These are phyloP conservation scores for Globisporangium ultimum DNA, from an alignment of 352 stramenopile species.

Conservation along the genomic window DNA sequence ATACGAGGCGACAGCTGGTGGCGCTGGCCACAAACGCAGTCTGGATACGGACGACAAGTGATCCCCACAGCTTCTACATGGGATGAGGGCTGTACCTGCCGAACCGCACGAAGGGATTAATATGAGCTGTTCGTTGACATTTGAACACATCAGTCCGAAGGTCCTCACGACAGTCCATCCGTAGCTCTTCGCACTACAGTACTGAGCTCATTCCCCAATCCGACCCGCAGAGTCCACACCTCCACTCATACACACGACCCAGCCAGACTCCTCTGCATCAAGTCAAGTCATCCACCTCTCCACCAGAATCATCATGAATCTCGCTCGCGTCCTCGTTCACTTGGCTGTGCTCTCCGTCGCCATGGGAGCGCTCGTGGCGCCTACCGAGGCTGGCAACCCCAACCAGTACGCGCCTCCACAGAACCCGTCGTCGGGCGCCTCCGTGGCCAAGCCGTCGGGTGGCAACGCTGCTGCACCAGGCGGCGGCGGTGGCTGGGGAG, in stretches of 20 bases:
- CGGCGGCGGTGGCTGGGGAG: no score
- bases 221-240: not conserved
- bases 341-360: not conserved
- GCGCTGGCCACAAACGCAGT: no score
- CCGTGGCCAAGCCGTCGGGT: not conserved
- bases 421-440: not conserved
- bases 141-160: no score
- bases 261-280: not conserved
- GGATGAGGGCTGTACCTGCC: no score
- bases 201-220: not conserved
- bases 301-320: not conserved
- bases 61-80: no score
- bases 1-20: no score
- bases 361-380: not conserved
- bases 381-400: not conserved
- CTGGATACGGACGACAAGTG: no score
- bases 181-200: no score
- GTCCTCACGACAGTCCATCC: no score
- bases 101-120: no score
- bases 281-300: not conserved
- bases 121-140: no score
- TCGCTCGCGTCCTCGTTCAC: conserved; percentile 3
- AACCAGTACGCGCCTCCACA: not conserved
- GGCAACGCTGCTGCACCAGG: no score
- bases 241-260: not conserved